Conservation (phyloP, 148 eudicot genomes). For the Camellia sinensis region DNA sequence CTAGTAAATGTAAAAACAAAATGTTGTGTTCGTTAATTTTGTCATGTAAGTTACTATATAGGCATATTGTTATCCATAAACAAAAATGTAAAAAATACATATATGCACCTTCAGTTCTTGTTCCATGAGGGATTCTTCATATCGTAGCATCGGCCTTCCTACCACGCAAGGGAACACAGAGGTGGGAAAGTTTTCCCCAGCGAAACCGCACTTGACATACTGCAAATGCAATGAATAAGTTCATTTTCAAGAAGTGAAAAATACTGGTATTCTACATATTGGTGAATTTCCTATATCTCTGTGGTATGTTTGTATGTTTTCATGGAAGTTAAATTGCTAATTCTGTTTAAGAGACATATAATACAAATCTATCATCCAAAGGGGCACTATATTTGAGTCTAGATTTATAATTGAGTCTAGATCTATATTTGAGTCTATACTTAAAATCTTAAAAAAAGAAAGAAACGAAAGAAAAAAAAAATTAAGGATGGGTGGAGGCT, state of each 20-base stretch:
- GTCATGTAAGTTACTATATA: neutral
- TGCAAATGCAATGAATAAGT: constrained; percentile 55
- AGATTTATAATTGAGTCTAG: neutral
- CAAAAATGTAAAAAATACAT: neutral
- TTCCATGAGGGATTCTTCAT: constrained; percentile 92
- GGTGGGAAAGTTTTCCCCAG: constrained; percentile 96
- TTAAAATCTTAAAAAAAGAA: neutral
- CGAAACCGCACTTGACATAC: constrained; percentile 99
- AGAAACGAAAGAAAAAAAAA: too few relatives aligned
- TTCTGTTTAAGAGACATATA: neutral
- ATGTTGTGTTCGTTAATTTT: neutral
- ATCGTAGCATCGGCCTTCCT: constrained; percentile 90
- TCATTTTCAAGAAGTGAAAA: constrained; percentile 1
- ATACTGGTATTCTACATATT: neutral
- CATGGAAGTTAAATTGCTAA: neutral
- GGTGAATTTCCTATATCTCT: neutral
- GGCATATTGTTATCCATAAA: neutral
- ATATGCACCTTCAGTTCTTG: constrained; percentile 77
- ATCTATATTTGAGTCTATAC: neutral
- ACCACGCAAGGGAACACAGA: constrained; percentile 99
- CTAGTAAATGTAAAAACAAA: neutral
- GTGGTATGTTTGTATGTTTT: neutral
- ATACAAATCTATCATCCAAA: neutral
- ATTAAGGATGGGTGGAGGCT: neutral
- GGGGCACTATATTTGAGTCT: neutral